phyloP scores from a whole-genome alignment of 495 filamentous ascomycete species.

The Talaromyces borbonicus region DNA sequence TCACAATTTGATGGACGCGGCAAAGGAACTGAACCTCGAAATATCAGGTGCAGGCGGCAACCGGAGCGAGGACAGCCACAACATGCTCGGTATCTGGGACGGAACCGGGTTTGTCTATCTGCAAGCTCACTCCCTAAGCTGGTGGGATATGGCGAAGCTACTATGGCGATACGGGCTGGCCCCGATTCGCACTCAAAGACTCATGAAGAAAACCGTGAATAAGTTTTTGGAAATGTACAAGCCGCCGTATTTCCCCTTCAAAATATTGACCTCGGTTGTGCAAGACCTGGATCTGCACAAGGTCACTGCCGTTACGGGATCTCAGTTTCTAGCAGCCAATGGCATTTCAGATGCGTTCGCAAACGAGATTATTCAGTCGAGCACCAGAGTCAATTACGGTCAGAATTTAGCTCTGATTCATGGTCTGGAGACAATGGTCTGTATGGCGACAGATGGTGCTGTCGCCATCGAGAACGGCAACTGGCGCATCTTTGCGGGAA shows the following conservation, averaged over 20 bases:
- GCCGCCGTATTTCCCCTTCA: slow-evolving; percentile 72
- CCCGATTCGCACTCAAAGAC: slow-evolving; percentile 59
- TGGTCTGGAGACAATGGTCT: slow-evolving; percentile 85
- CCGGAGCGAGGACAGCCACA: slow-evolving; percentile 27
- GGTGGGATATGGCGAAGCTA: slow-evolving; percentile 74
- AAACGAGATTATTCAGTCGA: slow-evolving; percentile 82
- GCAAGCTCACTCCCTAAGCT: slow-evolving; percentile 45
- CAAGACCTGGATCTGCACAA: slow-evolving; percentile 54
- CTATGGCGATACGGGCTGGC: slow-evolving; percentile 79
- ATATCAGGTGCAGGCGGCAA: slow-evolving; percentile 24
- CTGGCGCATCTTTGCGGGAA: slow-evolving; percentile 85
- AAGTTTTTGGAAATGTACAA: slow-evolving; percentile 79
- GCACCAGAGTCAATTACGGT: slow-evolving; percentile 91
- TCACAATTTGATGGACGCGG: slow-evolving; percentile 65
- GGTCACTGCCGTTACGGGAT: slow-evolving; percentile 58
- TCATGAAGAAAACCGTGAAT: slow-evolving; percentile 61
- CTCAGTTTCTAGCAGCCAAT: slow-evolving; percentile 59
- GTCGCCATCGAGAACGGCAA: slow-evolving; percentile 77
- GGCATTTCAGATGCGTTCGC: slow-evolving; percentile 56
- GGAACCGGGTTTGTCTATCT: slow-evolving; percentile 66
- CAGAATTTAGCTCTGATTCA: slow-evolving; percentile 80
- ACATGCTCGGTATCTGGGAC: slow-evolving; percentile 73
- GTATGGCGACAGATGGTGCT: slow-evolving; percentile 83
- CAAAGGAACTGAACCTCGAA: slow-evolving; percentile 59
- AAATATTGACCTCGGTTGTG: slow-evolving; percentile 56